A percentile compares a stretch with the other conserved stretches of the same genome.
phyloP scores from a whole-genome alignment of 257 asterid species.

The Rubia yunnanensis region DNA sequence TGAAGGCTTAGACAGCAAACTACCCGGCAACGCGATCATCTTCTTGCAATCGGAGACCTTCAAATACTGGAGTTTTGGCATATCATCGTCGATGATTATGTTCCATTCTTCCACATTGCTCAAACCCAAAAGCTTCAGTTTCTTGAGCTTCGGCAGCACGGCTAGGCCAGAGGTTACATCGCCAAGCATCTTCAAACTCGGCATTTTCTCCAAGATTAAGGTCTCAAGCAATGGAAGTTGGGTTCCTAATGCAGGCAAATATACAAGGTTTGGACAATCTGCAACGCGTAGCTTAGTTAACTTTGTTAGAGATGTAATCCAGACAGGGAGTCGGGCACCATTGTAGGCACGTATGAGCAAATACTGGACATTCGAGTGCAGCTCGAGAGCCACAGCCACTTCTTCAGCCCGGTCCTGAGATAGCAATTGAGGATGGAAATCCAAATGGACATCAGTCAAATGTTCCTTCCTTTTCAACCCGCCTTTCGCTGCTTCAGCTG shows the following conservation, averaged over 20 bases:
- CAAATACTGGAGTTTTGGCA: constrained; percentile 7
- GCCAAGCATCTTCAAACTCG: constrained; percentile 17
- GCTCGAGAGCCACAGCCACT: constrained; percentile 46
- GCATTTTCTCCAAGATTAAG: constrained; percentile 40
- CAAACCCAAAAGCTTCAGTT: constrained; percentile 45
- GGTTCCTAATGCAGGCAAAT: constrained; percentile 48
- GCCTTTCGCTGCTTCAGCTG: constrained; percentile 42
- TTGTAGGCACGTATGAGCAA: constrained; percentile 39
- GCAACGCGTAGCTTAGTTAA: constrained; percentile 32
- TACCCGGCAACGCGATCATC: constrained; percentile 26
- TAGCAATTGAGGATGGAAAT: constrained; percentile 29
- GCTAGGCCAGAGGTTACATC: background rate
- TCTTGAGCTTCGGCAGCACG: constrained; percentile 46
- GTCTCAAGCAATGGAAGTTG: constrained; percentile 36
- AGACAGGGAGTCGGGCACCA: constrained; percentile 38
- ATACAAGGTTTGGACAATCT: constrained; percentile 35
- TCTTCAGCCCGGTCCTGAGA: constrained; percentile 18
- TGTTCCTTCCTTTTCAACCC: constrained; percentile 31
- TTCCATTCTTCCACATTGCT: constrained; percentile 46
- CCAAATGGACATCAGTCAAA: constrained; percentile 39
- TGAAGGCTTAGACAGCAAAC: constrained; percentile 22
- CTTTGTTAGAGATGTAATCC: constrained; percentile 37
- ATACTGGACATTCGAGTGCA: constrained; percentile 27
- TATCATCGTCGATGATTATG: background rate
- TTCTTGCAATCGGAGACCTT: background rate